A percentile compares a stretch with the other conserved stretches of the same genome.
Evolutionary conservation across 2,329 filamentous ascomycete species (phyloP).

Genomic region (Hymenotorrendiella dingleyae): DNA sequence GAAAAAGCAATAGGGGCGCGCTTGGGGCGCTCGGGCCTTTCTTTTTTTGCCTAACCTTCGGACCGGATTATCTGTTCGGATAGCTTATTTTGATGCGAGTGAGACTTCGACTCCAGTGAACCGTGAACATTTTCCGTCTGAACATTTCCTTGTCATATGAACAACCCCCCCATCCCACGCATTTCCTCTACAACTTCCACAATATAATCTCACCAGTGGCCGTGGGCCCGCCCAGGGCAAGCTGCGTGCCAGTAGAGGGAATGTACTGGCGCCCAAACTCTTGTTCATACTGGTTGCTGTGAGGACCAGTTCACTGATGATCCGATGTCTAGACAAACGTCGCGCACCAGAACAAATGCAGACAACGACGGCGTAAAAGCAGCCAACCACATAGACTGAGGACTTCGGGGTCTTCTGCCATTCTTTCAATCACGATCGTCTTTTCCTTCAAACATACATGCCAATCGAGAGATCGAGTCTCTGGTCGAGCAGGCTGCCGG

Average conservation of each 20-base stretch:
- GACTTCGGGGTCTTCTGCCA: conserved; percentile 20
- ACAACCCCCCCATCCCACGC: no score
- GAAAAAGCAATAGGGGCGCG: no score
- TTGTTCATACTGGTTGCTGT: conserved; percentile 17
- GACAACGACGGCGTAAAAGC: conserved; percentile 9
- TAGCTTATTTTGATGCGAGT: no score
- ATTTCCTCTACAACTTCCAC: no score
- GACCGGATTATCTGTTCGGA: no score
- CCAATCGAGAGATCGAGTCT: neutral
- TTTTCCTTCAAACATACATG: neutral
- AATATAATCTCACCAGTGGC: conserved; percentile 14
- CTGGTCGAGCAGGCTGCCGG: neutral
- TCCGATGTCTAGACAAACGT: conserved; percentile 20
- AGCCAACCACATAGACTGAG: conserved; percentile 14
- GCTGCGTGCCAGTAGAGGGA: conserved; percentile 19
- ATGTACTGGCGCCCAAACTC: conserved; percentile 11
- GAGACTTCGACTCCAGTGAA: no score
- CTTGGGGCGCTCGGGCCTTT: no score
- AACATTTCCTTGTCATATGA: no score
- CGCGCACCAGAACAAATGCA: neutral
- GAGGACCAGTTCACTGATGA: conserved; percentile 22
- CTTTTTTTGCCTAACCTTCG: no score
- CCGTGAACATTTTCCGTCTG: no score
- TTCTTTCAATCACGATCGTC: conserved; percentile 12
- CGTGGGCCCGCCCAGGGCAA: conserved; percentile 26